Evolutionary conservation across 2,329 filamentous ascomycete genomes (phyloP).

Genomic region (Alternaria sp.): DNA sequence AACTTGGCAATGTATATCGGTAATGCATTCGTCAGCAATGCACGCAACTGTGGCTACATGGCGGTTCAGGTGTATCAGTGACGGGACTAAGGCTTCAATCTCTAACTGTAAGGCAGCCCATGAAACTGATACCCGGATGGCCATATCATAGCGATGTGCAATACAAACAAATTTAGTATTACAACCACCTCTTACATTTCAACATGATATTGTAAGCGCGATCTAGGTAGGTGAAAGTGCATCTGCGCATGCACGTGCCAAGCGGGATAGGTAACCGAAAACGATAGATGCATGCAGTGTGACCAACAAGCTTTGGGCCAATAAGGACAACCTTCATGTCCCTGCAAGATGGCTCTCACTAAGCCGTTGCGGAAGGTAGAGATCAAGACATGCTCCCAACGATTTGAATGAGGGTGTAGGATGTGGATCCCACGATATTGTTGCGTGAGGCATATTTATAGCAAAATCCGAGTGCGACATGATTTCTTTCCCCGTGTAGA

Average conservation of each 20-base stretch:
- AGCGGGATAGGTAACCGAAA: conserved; percentile 5
- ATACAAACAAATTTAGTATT: neutral
- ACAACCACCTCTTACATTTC: neutral
- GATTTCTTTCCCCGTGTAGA: neutral
- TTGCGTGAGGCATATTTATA: neutral
- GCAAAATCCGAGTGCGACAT: neutral
- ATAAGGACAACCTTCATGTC: neutral
- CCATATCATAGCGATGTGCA: neutral
- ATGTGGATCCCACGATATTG: conserved; percentile 3
- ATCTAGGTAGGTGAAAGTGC: neutral
- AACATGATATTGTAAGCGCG: neutral
- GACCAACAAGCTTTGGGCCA: conserved; percentile 9
- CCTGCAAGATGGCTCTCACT: conserved; percentile 10
- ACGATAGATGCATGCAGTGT: conserved; percentile 14
- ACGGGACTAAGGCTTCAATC: neutral
- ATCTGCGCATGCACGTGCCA: neutral
- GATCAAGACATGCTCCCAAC: neutral
- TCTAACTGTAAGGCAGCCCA: neutral
- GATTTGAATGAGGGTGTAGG: conserved; percentile 6
- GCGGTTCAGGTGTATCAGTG: neutral
- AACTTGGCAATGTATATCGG: neutral
- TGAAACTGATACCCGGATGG: neutral
- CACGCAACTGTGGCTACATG: neutral
- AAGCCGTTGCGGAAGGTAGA: conserved; percentile 19
- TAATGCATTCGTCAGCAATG: conserved; percentile 9